Conservation (phyloP, 2,329 filamentous ascomycete genomes). For the Ascochyta viciae-villosae region DNA sequence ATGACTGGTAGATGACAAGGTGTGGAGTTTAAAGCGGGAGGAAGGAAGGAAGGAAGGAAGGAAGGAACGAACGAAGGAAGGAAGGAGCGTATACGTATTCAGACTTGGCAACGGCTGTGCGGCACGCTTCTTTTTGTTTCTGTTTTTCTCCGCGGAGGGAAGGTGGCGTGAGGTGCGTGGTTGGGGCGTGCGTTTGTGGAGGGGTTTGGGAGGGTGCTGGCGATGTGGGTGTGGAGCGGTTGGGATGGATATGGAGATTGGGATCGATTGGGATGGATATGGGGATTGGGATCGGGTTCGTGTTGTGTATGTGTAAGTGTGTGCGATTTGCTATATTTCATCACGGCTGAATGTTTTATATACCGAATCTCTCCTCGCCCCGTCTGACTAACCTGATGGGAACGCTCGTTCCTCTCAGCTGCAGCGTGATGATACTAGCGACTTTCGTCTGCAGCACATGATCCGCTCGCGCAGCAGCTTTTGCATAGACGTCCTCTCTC, state of each 20-base stretch:
- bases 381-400: constrained; percentile 73
- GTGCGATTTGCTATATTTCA: background rate
- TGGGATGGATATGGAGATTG: no score
- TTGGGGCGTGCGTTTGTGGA: background rate
- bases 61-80: background rate
- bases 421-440: constrained; percentile 72
- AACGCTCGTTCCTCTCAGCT: constrained; percentile 67
- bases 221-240: background rate
- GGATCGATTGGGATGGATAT: background rate
- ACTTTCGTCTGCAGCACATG: constrained; percentile 62
- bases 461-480: constrained; percentile 64
- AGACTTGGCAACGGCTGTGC: background rate
- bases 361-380: constrained; percentile 70
- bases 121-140: background rate
- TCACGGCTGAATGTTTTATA: background rate
- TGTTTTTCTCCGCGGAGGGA: background rate
- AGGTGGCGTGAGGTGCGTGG: background rate
- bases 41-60: no score
- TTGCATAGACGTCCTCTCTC: constrained; percentile 64
- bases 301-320: background rate
- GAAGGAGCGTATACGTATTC: background rate
- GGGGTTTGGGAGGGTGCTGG: background rate
- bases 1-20: no score
- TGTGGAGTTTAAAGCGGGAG: no score
- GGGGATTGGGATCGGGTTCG: background rate